Conservation (phyloP, 2,329 filamentous ascomycete species). For the Ceratocystis harringtonii region DNA sequence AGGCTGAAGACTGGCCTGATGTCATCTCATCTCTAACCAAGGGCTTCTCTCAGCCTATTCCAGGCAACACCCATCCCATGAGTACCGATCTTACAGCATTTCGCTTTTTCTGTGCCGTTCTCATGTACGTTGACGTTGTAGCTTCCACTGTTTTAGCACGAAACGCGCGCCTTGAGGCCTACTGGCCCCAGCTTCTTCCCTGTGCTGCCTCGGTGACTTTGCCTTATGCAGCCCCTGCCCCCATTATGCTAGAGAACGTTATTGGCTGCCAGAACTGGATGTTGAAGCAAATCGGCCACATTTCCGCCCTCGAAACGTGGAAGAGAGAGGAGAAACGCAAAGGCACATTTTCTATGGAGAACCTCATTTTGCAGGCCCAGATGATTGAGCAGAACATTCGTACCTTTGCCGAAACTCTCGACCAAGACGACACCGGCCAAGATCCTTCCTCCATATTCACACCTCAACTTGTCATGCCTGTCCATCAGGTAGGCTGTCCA, state of each 20-base stretch:
- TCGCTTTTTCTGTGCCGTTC: constrained; percentile 32
- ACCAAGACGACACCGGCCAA: background rate
- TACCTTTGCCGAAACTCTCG: constrained; percentile 23
- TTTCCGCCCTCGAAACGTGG: constrained; percentile 39
- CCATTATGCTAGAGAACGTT: constrained; percentile 34
- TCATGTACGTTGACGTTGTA: constrained; percentile 36
- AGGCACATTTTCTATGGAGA: constrained; percentile 31
- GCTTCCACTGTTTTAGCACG: constrained; percentile 33
- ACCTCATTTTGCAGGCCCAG: constrained; percentile 32
- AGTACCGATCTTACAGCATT: constrained; percentile 33
- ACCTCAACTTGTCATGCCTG: constrained; percentile 13
- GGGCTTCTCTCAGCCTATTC: constrained; percentile 25
- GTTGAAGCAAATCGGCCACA: constrained; percentile 38
- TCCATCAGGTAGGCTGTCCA: constrained; percentile 16
- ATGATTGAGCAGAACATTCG: constrained; percentile 28
- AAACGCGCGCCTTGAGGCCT: constrained; percentile 29
- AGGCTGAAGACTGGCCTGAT: constrained; percentile 26
- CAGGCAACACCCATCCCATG: constrained; percentile 26
- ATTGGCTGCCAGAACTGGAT: constrained; percentile 44
- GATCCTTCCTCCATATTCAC: constrained; percentile 6
- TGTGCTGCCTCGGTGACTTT: constrained; percentile 18
- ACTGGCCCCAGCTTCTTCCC: constrained; percentile 29
- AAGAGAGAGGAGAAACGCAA: constrained; percentile 33
- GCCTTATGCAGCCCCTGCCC: constrained; percentile 18
- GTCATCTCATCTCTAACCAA: constrained; percentile 24